These are phyloP conservation scores for Phytopythium boreale DNA, from an alignment of 352 stramenopile genomes.

Conservation along the genomic window DNA sequence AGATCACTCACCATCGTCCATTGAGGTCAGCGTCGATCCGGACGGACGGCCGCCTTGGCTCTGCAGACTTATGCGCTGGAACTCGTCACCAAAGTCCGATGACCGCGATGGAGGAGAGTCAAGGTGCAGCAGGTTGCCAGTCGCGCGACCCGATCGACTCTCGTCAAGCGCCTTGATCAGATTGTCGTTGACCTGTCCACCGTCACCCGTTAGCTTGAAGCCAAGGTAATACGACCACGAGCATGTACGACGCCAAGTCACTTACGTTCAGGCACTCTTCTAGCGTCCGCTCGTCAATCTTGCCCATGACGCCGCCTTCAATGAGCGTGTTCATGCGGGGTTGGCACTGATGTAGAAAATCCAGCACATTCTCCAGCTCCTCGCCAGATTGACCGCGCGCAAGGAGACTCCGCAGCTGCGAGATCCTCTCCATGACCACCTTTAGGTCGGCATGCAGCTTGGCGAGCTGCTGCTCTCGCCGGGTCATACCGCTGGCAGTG, in stretches of 20 bases:
- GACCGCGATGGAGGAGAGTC: slow-evolving; percentile 48
- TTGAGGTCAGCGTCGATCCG: slow-evolving; percentile 28
- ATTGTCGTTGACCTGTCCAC: slow-evolving; percentile 69
- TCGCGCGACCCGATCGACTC: slow-evolving; percentile 25
- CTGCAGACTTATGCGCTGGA: slow-evolving; percentile 32
- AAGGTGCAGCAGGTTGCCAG: slow-evolving; percentile 54
- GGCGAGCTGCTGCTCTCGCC: slow-evolving; percentile 59
- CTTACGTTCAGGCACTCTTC: slow-evolving; percentile 82
- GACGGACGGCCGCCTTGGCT: slow-evolving; percentile 7
- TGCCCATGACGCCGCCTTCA: slow-evolving; percentile 80
- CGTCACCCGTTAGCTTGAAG: background rate
- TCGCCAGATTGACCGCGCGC: slow-evolving; percentile 26
- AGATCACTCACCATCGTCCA: slow-evolving; percentile 40
- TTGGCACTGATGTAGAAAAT: slow-evolving; percentile 83
- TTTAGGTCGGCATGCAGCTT: slow-evolving; percentile 72
- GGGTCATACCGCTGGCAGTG: slow-evolving; percentile 6
- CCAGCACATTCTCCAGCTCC: slow-evolving; percentile 63
- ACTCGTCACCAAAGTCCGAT: slow-evolving; percentile 13
- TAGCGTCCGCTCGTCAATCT: slow-evolving; percentile 77
- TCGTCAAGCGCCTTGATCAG: slow-evolving; percentile 79
- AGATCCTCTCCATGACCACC: slow-evolving; percentile 72
- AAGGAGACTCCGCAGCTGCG: slow-evolving; percentile 41
- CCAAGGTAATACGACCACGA: no score
- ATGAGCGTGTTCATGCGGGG: slow-evolving; percentile 88
- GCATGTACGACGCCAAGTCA: background rate